phyloP scores from a whole-genome alignment of 495 filamentous ascomycete species.

The Poronia punctata region DNA sequence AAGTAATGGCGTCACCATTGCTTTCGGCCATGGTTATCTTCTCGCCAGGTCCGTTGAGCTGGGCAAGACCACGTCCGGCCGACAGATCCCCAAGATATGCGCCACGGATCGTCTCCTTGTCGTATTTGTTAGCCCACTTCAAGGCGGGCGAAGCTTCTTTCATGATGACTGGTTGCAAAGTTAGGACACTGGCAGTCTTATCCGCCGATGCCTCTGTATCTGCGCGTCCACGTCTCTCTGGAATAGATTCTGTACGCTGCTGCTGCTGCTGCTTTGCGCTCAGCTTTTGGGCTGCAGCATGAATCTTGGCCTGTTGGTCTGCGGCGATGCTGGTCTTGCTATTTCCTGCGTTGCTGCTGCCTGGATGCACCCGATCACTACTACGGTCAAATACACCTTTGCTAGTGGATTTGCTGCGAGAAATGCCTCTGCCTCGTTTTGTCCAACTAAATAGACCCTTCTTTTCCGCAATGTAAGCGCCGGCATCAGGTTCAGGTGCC shows the following conservation, averaged over 20 bases:
- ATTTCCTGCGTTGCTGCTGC: slow-evolving; percentile 37
- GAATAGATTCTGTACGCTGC: slow-evolving; percentile 17
- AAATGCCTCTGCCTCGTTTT: slow-evolving; percentile 57
- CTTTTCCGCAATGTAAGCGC: slow-evolving; percentile 88
- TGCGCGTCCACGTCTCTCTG: slow-evolving; percentile 41
- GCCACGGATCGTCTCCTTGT: slow-evolving; percentile 73
- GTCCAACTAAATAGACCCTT: slow-evolving; percentile 84
- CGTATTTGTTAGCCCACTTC: slow-evolving; percentile 90
- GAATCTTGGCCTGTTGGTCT: slow-evolving; percentile 88
- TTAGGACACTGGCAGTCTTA: slow-evolving; percentile 89
- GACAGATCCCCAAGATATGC: slow-evolving; percentile 69
- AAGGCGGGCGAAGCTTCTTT: slow-evolving; percentile 86
- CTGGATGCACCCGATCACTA: slow-evolving; percentile 22
- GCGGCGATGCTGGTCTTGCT: slow-evolving; percentile 87
- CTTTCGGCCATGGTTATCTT: slow-evolving; percentile 22
- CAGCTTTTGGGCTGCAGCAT: slow-evolving; percentile 77
- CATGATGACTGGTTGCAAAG: slow-evolving; percentile 76
- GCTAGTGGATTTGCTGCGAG: slow-evolving; percentile 60
- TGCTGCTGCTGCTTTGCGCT: slow-evolving; percentile 49
- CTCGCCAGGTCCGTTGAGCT: slow-evolving; percentile 16
- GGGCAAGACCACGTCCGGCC: slow-evolving; percentile 54
- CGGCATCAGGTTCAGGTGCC: slow-evolving; percentile 73
- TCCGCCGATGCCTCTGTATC: slow-evolving; percentile 50
- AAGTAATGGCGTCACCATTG: slow-evolving; percentile 18
- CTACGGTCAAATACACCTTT: slow-evolving; percentile 36